phyloP scores from a whole-genome alignment of 2,329 filamentous ascomycete genomes.

The Ophioceras dolichostomum region DNA sequence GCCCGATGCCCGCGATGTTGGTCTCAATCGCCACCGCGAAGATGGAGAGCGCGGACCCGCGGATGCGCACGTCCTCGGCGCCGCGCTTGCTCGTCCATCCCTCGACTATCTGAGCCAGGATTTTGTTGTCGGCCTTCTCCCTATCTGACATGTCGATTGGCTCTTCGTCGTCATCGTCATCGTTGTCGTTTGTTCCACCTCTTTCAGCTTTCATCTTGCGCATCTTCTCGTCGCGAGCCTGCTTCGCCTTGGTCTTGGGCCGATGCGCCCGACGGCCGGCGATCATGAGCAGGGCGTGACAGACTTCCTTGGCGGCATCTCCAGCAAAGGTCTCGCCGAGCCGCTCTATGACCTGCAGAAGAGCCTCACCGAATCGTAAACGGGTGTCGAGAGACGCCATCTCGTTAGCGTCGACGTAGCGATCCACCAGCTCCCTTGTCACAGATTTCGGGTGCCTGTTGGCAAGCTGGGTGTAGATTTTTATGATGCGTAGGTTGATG shows the following conservation, averaged over 20 bases:
- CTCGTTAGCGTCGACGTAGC: slow-evolving; percentile 54
- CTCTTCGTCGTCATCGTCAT: slow-evolving; percentile 27
- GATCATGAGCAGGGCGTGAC: slow-evolving; percentile 48
- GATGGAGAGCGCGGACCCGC: slow-evolving; percentile 56
- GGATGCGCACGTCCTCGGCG: slow-evolving; percentile 57
- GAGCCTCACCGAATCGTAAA: slow-evolving; percentile 55
- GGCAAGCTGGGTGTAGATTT: slow-evolving; percentile 50
- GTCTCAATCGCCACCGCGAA: slow-evolving; percentile 48
- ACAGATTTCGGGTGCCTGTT: slow-evolving; percentile 50
- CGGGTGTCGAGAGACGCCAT: slow-evolving; percentile 47
- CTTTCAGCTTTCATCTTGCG: slow-evolving; percentile 35
- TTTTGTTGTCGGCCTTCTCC: slow-evolving; percentile 24
- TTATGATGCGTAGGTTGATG: slow-evolving; percentile 56
- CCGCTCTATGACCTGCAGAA: slow-evolving; percentile 51
- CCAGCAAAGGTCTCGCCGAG: slow-evolving; percentile 43
- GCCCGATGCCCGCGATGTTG: slow-evolving; percentile 42
- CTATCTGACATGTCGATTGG: neutral
- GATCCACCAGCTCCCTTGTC: slow-evolving; percentile 49
- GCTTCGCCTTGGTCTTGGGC: slow-evolving; percentile 44
- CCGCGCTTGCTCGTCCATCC: slow-evolving; percentile 57
- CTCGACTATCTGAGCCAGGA: slow-evolving; percentile 45
- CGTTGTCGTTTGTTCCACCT: slow-evolving; percentile 41
- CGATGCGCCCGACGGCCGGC: slow-evolving; percentile 51
- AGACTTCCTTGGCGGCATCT: slow-evolving; percentile 36
- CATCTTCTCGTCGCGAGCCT: slow-evolving; percentile 36